Evolutionary conservation across 345 rosid genomes (phyloP), one percentile per base, ranked within the genome.

Genomic region (Cardamine resedifolia): DNA sequence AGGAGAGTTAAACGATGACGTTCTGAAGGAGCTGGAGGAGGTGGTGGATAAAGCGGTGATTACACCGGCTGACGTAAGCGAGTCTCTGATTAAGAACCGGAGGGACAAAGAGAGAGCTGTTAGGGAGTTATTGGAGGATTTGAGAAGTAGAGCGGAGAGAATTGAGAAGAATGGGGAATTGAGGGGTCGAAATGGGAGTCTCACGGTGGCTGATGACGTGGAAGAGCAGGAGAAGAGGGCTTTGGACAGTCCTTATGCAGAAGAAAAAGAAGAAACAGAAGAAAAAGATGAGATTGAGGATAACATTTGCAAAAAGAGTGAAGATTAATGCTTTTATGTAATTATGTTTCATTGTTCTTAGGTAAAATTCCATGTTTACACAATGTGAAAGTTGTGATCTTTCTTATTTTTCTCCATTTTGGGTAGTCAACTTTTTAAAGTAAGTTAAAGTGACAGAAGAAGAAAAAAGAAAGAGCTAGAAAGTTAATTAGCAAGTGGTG

Each of bases 41-140:
- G 84, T 85, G 5, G 71, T 83, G 19, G 90, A 75, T 24, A 78
- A 70, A 53, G 76, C 76, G 5, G 76, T 62, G 76, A 72, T 72
- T 12, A 72, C 76, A 5, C 76, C 69, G 26, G 76, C 76, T 62
- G 76, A 71, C 20, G 69, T 71, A 2, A 71, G 76, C 16, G 76
- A 71, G 69, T 38, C 19, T 61, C 43, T 71, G 45, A 71, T 71
- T 52, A 72, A 72, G 76, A 62, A 72, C 24, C 30, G 69, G 45
- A 72, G 76, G 33, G 44, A 51, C 4, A 72, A 30, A 28, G 63
- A 61, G 45, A 39, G 52, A 15, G 76, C 62, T 62, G 76, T 72
- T 43, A 41, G 18, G 63, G 69, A 72, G 24, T 55, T 72, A 0
- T 39, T 62, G 53, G 44, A 0, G 2, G 23, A 51, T 39, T 39